Evolutionary conservation across 2,329 filamentous ascomycete species (phyloP).

Genomic region (Pleoardoris graminearum): DNA sequence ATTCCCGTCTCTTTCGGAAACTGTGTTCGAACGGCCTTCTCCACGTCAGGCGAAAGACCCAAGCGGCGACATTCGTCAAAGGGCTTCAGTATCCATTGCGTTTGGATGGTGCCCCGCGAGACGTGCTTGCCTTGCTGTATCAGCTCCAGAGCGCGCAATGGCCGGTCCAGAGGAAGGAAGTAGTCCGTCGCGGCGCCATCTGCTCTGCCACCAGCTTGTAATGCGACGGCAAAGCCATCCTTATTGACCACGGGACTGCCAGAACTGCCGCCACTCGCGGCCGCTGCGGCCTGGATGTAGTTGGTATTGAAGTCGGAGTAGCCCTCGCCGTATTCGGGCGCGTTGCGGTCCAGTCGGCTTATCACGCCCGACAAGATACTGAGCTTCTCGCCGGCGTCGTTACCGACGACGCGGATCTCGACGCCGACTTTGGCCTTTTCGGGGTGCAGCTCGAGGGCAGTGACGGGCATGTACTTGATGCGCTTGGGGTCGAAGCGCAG

Average conservation of each 20-base stretch:
- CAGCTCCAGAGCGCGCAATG: slow-evolving; percentile 81
- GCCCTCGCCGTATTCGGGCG: slow-evolving; percentile 95
- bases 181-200: slow-evolving; percentile 98
- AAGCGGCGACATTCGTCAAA: slow-evolving; percentile 95
- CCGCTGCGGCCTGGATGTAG: slow-evolving; percentile 97
- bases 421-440: slow-evolving; percentile 86
- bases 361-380: slow-evolving; percentile 98
- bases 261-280: slow-evolving; percentile 96
- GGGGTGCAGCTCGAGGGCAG: slow-evolving; percentile 77
- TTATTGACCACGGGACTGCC: slow-evolving; percentile 97
- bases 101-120: slow-evolving; percentile 94
- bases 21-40: slow-evolving; percentile 76
- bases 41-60: slow-evolving; percentile 82
- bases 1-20: slow-evolving; percentile 96
- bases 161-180: slow-evolving; percentile 90
- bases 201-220: slow-evolving; percentile 90
- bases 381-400: slow-evolving; percentile 97
- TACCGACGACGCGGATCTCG: slow-evolving; percentile 96
- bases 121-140: slow-evolving; percentile 76
- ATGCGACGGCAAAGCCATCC: slow-evolving; percentile 85
- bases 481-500: slow-evolving; percentile 92
- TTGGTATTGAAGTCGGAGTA: slow-evolving; percentile 97
- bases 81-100: slow-evolving; percentile 93
- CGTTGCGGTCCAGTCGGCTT: slow-evolving; percentile 92
- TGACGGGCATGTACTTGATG: slow-evolving; percentile 95